Evolutionary conservation across 306 rosid species (phyloP).

Genomic region (Spatholobus suberectus): DNA sequence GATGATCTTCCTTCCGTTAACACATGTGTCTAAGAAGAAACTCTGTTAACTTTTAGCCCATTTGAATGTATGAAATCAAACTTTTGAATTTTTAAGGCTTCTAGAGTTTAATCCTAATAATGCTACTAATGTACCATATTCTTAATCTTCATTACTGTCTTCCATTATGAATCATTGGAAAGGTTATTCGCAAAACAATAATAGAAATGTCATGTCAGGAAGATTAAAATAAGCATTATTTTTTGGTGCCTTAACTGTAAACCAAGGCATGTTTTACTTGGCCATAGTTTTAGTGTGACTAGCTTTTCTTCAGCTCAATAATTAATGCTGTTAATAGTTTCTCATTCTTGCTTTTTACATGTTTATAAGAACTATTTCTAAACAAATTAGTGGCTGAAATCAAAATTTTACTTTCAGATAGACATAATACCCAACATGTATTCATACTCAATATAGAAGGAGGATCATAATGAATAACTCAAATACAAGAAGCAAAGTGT

Average conservation of each 20-base stretch:
- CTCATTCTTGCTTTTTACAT: background rate
- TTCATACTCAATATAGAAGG: slow-evolving; percentile 23
- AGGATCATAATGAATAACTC: slow-evolving; percentile 17
- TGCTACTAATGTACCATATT: too few species aligned
- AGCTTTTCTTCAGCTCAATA: slow-evolving; percentile 14
- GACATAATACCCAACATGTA: slow-evolving; percentile 22
- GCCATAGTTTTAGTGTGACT: background rate
- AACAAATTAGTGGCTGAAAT: slow-evolving; percentile 30
- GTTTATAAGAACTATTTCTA: background rate
- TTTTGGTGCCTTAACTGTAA: background rate
- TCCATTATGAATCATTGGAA: too few species aligned
- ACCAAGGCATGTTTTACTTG: too few species aligned
- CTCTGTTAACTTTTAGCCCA: too few species aligned
- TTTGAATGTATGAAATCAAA: too few species aligned
- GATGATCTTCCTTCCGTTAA: too few species aligned
- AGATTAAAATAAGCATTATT: background rate
- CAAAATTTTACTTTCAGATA: slow-evolving; percentile 27
- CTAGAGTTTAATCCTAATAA: too few species aligned
- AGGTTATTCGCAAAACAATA: background rate
- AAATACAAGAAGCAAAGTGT: background rate
- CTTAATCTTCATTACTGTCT: too few species aligned
- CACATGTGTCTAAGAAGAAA: too few species aligned
- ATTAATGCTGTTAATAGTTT: background rate
- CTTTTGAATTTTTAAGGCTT: too few species aligned
- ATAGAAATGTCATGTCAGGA: background rate